A percentile compares a stretch with the other conserved stretches of the same genome.
phyloP scores from a whole-genome alignment of 176 grass and related monocot species.

The Themeda triandra region DNA sequence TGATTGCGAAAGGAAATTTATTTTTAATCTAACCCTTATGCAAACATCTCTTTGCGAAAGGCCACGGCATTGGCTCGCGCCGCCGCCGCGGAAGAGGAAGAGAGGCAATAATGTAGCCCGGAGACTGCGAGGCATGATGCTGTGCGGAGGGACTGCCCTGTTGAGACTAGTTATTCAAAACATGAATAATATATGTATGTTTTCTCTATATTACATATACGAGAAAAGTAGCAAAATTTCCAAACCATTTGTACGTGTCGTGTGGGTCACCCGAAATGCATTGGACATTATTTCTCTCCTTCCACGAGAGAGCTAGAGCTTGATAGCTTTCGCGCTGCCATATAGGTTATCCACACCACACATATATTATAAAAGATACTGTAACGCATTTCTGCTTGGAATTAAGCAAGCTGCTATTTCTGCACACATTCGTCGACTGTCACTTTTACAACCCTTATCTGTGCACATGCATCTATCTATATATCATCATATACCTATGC shows the following conservation, averaged over 20 bases:
- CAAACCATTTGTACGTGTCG: neutral
- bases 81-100: too few species aligned
- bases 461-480: constrained; percentile 25
- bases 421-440: constrained; percentile 28
- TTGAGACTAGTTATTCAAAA: too few species aligned
- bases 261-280: neutral
- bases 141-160: too few species aligned
- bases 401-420: constrained; percentile 22
- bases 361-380: neutral
- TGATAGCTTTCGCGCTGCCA: constrained; percentile 4
- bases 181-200: too few species aligned
- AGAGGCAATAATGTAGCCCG: too few species aligned
- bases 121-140: too few species aligned
- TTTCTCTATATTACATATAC: too few species aligned
- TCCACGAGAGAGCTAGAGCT: neutral
- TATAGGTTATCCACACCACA: neutral
- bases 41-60: too few species aligned
- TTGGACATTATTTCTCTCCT: neutral
- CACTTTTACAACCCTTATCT: neutral
- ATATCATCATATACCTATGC: neutral
- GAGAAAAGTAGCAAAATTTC: neutral
- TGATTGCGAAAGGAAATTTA: too few species aligned
- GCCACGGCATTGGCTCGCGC: too few species aligned
- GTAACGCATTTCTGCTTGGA: constrained; percentile 14
- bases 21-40: too few species aligned